Base-by-base conservation (phyloP, 768 basidiomycete genomes). In the Cantharellus anzutake region DNA sequence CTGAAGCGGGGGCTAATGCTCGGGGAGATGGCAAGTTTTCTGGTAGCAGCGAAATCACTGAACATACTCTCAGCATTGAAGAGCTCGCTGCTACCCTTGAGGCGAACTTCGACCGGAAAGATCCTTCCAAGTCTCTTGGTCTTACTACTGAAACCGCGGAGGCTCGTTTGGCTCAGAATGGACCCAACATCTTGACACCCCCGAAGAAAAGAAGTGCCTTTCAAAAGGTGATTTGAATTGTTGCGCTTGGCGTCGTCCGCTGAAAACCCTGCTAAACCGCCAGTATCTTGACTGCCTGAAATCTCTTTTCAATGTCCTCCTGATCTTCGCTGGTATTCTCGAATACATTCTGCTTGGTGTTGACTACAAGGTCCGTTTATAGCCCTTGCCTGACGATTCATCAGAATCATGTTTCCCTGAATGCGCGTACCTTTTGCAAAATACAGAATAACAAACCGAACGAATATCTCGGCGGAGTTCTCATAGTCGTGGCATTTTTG, bases 261-360 rank as follows among this genome's bases (percentile, higher is more conserved):
- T 11, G 11, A 7, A 11, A 55, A 7, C 61, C 35, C 60, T 41
- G 51, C 41, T 63, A 34, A 57, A 51, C 52, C 60, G 55, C 11
- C 65, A 83, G 82, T 84, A 81, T 66, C 64, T 81, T 55, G 81
- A 83, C 66, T 79, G 80, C 41, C 72, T 83, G 16, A 66, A 76
- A 62, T 79, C 80, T 7, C 68, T 72, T 73, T 84, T 83, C 70
- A 84, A 84, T 70, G 73, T 84, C 64, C 71, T 84, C 50, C 72
- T 84, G 52, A 82, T 84, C 63, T 60, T 82, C 53, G 79, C 82
- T 42, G 82, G 82, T 60, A 69, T 82, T 50, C 73, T 84, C 58
- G 80, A 81, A 70, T 83, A 84, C 63, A 72, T 80, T 58, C 72
- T 84, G 3, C 74, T 84, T 38, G 81, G 79, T 3, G 75, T 83